Conservation (phyloP, 2,329 filamentous ascomycete genomes). For the Diaporthe humulicola region DNA sequence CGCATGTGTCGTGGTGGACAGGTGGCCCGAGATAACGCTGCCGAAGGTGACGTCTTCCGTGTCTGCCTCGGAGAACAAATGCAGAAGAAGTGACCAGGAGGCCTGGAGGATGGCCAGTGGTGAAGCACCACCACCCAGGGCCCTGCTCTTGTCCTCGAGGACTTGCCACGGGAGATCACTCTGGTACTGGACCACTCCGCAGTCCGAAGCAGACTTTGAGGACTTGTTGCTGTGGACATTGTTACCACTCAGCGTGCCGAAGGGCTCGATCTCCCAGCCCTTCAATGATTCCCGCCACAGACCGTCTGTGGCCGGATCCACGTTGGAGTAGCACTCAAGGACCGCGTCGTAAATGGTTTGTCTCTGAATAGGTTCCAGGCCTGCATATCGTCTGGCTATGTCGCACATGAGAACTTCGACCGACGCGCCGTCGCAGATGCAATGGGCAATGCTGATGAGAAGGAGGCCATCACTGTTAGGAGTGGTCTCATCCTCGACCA, state of each 20-base stretch:
- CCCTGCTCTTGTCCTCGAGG: conserved; percentile 41
- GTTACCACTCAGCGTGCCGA: conserved; percentile 43
- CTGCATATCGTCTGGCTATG: conserved; percentile 44
- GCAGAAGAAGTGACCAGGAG: conserved; percentile 51
- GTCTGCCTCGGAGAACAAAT: conserved; percentile 49
- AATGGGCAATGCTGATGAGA: conserved; percentile 52
- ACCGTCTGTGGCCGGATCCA: conserved; percentile 37
- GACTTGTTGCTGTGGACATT: conserved; percentile 37
- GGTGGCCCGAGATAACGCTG: conserved; percentile 50
- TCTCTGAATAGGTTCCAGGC: conserved; percentile 38
- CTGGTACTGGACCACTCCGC: conserved; percentile 35
- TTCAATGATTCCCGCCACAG: conserved; percentile 38
- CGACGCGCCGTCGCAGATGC: conserved; percentile 53
- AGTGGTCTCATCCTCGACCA: conserved; percentile 42
- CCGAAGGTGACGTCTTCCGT: conserved; percentile 52
- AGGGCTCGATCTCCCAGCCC: conserved; percentile 43
- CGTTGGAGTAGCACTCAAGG: conserved; percentile 38
- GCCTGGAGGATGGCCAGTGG: conserved; percentile 52
- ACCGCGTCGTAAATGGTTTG: conserved; percentile 40
- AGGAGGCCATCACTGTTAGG: conserved; percentile 37
- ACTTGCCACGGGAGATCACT: conserved; percentile 38
- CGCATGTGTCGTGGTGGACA: conserved; percentile 46
- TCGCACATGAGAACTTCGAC: conserved; percentile 50
- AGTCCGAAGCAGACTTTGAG: conserved; percentile 3
- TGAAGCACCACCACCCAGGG: conserved; percentile 44